A percentile compares a stretch with the other conserved stretches of the same genome.
These are phyloP conservation scores for Stromatinia cepivora DNA, from an alignment of 2,329 filamentous ascomycete genomes.

Conservation along the genomic window DNA sequence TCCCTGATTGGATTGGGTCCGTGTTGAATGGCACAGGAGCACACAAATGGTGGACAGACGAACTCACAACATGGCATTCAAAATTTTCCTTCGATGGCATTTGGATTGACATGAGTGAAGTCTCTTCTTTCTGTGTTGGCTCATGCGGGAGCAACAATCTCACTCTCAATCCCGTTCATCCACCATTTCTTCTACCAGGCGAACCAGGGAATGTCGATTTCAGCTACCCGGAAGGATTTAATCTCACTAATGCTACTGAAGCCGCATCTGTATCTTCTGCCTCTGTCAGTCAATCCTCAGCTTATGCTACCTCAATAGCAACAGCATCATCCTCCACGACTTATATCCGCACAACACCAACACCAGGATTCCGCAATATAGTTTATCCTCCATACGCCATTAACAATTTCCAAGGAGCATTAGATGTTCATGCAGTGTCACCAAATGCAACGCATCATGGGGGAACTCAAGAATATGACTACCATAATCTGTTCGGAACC, in stretches of 20 bases:
- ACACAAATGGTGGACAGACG: slow-evolving; percentile 65
- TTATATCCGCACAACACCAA: slow-evolving; percentile 61
- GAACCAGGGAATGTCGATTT: slow-evolving; percentile 61
- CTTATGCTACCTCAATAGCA: slow-evolving; percentile 41
- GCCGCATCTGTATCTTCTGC: slow-evolving; percentile 59
- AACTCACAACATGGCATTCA: slow-evolving; percentile 59
- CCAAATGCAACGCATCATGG: slow-evolving; percentile 77
- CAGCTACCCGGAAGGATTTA: slow-evolving; percentile 68
- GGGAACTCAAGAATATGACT: slow-evolving; percentile 74
- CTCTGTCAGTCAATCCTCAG: slow-evolving; percentile 50
- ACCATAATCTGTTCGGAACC: slow-evolving; percentile 77
- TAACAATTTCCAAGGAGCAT: slow-evolving; percentile 70
- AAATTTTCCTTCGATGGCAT: slow-evolving; percentile 53
- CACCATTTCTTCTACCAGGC: slow-evolving; percentile 63
- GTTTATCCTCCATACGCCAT: slow-evolving; percentile 76
- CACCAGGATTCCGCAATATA: slow-evolving; percentile 63
- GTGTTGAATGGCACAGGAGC: slow-evolving; percentile 62
- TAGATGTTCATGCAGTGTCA: slow-evolving; percentile 70
- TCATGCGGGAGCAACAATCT: slow-evolving; percentile 68
- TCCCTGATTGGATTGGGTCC: slow-evolving; percentile 68
- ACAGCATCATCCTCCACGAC: slow-evolving; percentile 41
- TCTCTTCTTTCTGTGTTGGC: slow-evolving; percentile 66
- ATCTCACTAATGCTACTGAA: slow-evolving; percentile 67
- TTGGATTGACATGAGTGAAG: slow-evolving; percentile 62
- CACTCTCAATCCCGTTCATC: slow-evolving; percentile 67